Evolutionary conservation across 768 basidiomycete genomes (phyloP).

Genomic region (Tephrocybe sp.): DNA sequence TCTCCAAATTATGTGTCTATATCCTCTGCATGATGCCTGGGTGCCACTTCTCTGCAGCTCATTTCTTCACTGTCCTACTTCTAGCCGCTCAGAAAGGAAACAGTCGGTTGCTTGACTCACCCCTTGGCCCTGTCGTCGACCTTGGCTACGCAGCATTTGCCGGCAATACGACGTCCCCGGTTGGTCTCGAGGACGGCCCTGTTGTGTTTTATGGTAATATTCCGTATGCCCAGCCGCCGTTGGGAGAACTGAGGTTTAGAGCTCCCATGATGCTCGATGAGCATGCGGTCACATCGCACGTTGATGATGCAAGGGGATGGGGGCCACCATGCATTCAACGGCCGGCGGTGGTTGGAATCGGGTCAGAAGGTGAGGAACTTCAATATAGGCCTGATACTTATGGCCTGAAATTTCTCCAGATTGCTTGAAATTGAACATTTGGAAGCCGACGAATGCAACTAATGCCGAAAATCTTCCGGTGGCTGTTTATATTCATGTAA

Average conservation of each 20-base stretch:
- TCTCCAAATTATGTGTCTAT: too few species aligned
- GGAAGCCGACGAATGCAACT: conserved; percentile 40
- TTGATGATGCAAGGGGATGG: conserved; percentile 44
- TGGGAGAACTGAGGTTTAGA: conserved; percentile 39
- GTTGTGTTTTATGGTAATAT: conserved; percentile 45
- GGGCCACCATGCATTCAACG: conserved; percentile 46
- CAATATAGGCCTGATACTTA: too few species aligned
- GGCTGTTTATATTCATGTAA: conserved; percentile 42
- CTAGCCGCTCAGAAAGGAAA: too few species aligned
- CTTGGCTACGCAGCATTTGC: conserved; percentile 41
- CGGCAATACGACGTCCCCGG: conserved; percentile 39
- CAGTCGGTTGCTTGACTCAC: too few species aligned
- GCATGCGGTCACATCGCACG: conserved; percentile 14
- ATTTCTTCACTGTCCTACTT: too few species aligned
- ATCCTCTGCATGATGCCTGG: too few species aligned
- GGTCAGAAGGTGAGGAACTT: conserved; percentile 40
- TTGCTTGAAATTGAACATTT: conserved; percentile 41
- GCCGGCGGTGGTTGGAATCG: conserved; percentile 45
- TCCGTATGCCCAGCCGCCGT: conserved; percentile 41
- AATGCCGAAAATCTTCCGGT: conserved; percentile 37
- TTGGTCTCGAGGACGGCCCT: conserved; percentile 31
- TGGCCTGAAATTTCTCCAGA: too few species aligned
- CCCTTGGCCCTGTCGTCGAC: conserved; percentile 40
- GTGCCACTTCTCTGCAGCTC: too few species aligned
- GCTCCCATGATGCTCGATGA: conserved; percentile 38